These are phyloP conservation scores for Starmerella floricola DNA, from an alignment of 805 yeast genomes.

Conservation along the genomic window DNA sequence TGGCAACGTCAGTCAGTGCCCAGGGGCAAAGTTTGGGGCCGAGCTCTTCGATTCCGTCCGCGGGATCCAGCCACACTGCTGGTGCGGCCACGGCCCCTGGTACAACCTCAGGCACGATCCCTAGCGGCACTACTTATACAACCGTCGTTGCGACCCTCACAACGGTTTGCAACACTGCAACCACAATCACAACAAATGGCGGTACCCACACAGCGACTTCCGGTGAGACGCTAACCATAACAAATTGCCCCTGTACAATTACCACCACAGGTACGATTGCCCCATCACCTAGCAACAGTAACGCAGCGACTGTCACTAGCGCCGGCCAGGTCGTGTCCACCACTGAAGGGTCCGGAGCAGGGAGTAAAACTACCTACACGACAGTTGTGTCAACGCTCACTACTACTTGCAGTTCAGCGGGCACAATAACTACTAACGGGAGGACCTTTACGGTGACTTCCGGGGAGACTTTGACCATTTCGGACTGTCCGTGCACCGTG, in stretches of 20 bases:
- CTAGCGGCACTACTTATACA: background rate
- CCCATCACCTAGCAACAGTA: too few species aligned
- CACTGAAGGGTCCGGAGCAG: background rate
- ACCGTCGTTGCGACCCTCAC: background rate
- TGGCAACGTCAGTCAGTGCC: too few species aligned
- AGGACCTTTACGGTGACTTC: slow-evolving; percentile 55
- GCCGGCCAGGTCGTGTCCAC: background rate
- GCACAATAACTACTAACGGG: slow-evolving; percentile 47
- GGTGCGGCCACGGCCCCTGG: too few species aligned
- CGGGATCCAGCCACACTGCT: background rate
- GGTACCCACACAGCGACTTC: slow-evolving; percentile 17
- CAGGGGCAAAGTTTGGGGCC: too few species aligned
- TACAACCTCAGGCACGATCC: background rate
- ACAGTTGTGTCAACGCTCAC: slow-evolving; percentile 7
- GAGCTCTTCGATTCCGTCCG: background rate
- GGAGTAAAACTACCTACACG: background rate
- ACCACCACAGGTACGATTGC: too few species aligned
- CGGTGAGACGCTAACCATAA: slow-evolving; percentile 14
- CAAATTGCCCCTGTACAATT: slow-evolving; percentile 15
- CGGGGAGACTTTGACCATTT: slow-evolving; percentile 64
- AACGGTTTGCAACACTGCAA: background rate
- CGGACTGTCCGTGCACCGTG: slow-evolving; percentile 29
- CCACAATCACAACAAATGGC: slow-evolving; percentile 11
- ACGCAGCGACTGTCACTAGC: too few species aligned
- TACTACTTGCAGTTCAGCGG: slow-evolving; percentile 49